Conservation (phyloP, 148 eudicot genomes). For the Chenopodium formosanum region DNA sequence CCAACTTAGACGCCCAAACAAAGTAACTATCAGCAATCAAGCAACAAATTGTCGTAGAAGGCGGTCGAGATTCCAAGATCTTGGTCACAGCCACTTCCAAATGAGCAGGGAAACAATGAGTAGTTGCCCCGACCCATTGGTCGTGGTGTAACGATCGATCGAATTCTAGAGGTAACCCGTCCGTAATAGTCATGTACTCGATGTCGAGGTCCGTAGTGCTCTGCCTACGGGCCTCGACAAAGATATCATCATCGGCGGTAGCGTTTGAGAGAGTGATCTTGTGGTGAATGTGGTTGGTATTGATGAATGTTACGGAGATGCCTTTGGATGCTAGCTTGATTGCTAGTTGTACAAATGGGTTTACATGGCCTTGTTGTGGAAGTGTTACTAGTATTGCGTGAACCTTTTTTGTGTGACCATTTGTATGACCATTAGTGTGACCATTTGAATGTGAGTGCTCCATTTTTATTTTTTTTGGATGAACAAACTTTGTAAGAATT, state of each 20-base stretch:
- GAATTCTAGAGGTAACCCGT: slow-evolving; percentile 29
- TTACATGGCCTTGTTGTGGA: slow-evolving; percentile 67
- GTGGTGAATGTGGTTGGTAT: slow-evolving; percentile 62
- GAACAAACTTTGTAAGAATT: no score
- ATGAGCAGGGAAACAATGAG: slow-evolving; percentile 27
- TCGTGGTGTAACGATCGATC: slow-evolving; percentile 33
- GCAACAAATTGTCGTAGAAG: not conserved
- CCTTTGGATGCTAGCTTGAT: slow-evolving; percentile 66
- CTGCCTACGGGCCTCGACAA: slow-evolving; percentile 26
- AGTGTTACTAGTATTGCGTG: slow-evolving; percentile 51
- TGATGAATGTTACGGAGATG: slow-evolving; percentile 61
- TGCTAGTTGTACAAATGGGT: slow-evolving; percentile 60
- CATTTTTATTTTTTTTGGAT: not conserved
- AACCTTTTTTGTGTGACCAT: slow-evolving; percentile 12
- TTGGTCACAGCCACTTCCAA: slow-evolving; percentile 24
- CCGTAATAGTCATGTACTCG: slow-evolving; percentile 24
- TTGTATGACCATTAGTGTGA: not conserved
- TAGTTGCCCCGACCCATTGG: slow-evolving; percentile 16
- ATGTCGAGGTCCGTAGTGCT: slow-evolving; percentile 36
- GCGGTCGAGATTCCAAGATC: slow-evolving; percentile 20
- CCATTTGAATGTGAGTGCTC: not conserved
- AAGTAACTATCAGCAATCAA: slow-evolving; percentile 66
- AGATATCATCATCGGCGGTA: slow-evolving; percentile 45
- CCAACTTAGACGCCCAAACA: slow-evolving; percentile 51
- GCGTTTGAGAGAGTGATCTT: slow-evolving; percentile 29